These are phyloP conservation scores for Cardiospermum halicacabum DNA, from an alignment of 345 rosid species.

Conservation along the genomic window DNA sequence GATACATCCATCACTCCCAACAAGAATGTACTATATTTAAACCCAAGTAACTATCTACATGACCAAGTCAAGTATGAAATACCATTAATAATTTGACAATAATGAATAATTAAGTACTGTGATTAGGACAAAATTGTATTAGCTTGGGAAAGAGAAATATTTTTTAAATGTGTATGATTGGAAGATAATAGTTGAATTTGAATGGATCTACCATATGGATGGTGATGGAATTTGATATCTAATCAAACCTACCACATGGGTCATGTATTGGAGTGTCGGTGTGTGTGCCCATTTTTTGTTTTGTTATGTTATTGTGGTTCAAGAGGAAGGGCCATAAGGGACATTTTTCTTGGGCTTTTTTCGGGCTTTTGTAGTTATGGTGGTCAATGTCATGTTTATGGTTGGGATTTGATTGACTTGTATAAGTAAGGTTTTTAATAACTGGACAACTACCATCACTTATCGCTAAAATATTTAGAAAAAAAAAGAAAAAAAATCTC, in stretches of 20 bases:
- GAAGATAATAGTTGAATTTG: background rate
- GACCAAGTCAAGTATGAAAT: background rate
- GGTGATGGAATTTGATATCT: background rate
- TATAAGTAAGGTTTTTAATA: too few species aligned
- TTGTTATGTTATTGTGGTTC: background rate
- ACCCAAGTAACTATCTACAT: background rate
- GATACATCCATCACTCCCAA: too few species aligned
- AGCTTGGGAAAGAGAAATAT: background rate
- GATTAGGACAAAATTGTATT: background rate
- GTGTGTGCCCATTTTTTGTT: background rate
- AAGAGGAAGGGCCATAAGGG: background rate
- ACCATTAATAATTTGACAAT: background rate
- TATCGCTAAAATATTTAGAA: too few species aligned
- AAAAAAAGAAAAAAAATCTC: too few species aligned
- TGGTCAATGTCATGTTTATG: background rate
- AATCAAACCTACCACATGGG: constrained; percentile 1
- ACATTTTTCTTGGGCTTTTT: background rate
- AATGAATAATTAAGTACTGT: background rate
- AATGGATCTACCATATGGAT: background rate
- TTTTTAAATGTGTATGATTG: background rate
- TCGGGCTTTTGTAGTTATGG: background rate
- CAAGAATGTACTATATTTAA: too few species aligned
- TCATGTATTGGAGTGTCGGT: background rate
- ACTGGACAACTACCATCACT: too few species aligned
- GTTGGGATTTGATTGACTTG: too few species aligned